phyloP scores from a whole-genome alignment of 2,329 filamentous ascomycete genomes.

The Zymoseptoria brevis region DNA sequence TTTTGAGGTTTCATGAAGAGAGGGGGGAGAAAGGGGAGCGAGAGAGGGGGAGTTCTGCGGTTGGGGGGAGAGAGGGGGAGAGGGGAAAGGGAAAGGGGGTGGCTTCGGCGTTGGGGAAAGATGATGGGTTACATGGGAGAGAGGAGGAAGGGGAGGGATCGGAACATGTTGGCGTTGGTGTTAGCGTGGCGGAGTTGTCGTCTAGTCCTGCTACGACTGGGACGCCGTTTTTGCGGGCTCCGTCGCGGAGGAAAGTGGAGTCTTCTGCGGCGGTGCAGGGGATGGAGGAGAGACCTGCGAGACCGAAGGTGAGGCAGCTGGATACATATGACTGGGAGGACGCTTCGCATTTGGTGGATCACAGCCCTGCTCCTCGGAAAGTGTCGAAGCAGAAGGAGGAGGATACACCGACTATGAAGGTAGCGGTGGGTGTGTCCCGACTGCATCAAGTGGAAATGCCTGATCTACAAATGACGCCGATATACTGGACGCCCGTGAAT shows the following conservation, averaged over 20 bases:
- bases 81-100: slow-evolving; percentile 12
- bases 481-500: slow-evolving; percentile 94
- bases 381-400: slow-evolving; percentile 23
- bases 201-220: slow-evolving; percentile 33
- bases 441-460: slow-evolving; percentile 83
- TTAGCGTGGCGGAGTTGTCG: slow-evolving; percentile 10
- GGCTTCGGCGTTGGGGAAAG: slow-evolving; percentile 20
- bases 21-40: slow-evolving; percentile 25
- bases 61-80: slow-evolving; percentile 10
- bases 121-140: slow-evolving; percentile 15
- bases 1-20: slow-evolving; percentile 27
- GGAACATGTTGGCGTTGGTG: neutral
- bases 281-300: slow-evolving; percentile 20
- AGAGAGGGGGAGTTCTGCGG: slow-evolving; percentile 10
- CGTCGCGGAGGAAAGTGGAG: slow-evolving; percentile 34
- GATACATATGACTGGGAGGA: slow-evolving; percentile 46
- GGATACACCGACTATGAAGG: slow-evolving; percentile 44
- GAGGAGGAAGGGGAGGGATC: slow-evolving; percentile 4
- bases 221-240: slow-evolving; percentile 45
- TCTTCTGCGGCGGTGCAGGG: slow-evolving; percentile 11
- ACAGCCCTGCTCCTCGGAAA: slow-evolving; percentile 18
- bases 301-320: slow-evolving; percentile 27
- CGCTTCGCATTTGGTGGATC: slow-evolving; percentile 25
- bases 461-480: slow-evolving; percentile 76
- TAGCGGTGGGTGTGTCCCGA: slow-evolving; percentile 83